A percentile compares a stretch with the other conserved stretches of the same genome.
Evolutionary conservation across 2,329 filamentous ascomycete species (phyloP).

Genomic region (Cercospora zeina): DNA sequence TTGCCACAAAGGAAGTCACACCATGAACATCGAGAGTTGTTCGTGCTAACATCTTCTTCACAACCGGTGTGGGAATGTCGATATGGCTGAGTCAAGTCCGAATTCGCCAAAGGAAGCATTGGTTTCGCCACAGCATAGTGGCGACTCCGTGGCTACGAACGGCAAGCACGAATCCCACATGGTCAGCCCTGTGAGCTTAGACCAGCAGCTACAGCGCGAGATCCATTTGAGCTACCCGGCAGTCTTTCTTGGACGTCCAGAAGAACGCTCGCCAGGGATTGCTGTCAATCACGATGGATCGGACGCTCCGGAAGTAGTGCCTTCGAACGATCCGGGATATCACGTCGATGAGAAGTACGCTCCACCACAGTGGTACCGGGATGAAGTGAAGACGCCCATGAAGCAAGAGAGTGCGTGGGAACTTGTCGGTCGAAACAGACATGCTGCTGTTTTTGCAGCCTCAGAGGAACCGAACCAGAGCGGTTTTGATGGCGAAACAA

Average conservation of each 20-base stretch:
- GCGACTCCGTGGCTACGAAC: neutral
- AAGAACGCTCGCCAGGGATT: constrained; percentile 1
- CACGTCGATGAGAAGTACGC: constrained; percentile 4
- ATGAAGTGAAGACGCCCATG: neutral
- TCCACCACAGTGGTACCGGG: neutral
- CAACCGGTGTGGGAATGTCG: no score
- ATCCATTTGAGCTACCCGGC: constrained; percentile 6
- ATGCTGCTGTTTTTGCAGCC: neutral
- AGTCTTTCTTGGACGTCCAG: neutral
- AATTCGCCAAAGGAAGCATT: neutral
- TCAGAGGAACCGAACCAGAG: neutral
- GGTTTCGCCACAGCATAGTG: constrained; percentile 5
- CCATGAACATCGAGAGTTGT: neutral
- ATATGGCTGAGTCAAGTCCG: neutral
- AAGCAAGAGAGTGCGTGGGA: neutral
- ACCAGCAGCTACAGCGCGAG: neutral
- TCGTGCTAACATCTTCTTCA: neutral
- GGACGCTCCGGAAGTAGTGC: neutral
- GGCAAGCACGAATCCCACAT: neutral
- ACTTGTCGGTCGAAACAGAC: neutral
- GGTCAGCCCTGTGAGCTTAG: neutral
- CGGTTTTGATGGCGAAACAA: neutral
- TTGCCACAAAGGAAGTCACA: neutral
- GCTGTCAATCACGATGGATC: neutral
- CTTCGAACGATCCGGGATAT: neutral